Base-by-base conservation (phyloP, 73 alveolate species). In the Urostyla sp. region DNA sequence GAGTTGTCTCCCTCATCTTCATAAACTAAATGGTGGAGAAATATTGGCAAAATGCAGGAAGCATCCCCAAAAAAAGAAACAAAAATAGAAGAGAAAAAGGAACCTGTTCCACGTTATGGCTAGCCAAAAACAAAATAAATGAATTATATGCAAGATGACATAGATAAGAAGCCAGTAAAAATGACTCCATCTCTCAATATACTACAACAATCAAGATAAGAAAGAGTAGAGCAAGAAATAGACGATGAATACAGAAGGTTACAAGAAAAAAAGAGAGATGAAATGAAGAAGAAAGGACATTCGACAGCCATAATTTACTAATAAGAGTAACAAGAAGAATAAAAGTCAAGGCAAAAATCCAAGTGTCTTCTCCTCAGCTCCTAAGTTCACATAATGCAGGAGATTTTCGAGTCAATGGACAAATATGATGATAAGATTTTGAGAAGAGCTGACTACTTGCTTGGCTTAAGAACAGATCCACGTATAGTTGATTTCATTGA, bases 391-490 rank as follows among this genome's bases (percentile, higher is more conserved):
- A 75, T 60, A 13, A 26, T 88, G 89, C 46, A 82, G 59, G 80
- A 88, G 13, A 61, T 88, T 5, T 88, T 59, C 54, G 80, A 88
- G 36, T 86, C 81, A 20, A 30, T 58, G 37, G 95, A 88, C 46
- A 56, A 31, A 40, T 74, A 57, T 43, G 48, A 74, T 27, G 95
- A 88, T 21, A 34, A 35, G 58, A 73, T 87, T 18, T 40, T 88
- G 24, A 66, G 75, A 69, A 55, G 87, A 20, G n/a, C 45, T 18
- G 90, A 80, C 38, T 82, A 28, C 37, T 32, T 88, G 15, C 35
- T 24, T 31, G 45, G 81, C 37, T 38, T 83, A n/a, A 81, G 92
- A 51, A 78, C 85, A 23, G 90, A 88, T 36, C 84, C 57, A 30
- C 58, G 79, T 28, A 87, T 88, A 6, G 58, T 82, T 4, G 84